These are phyloP conservation scores for Boletus speciosus DNA, from an alignment of 768 basidiomycete genomes.

Conservation along the genomic window DNA sequence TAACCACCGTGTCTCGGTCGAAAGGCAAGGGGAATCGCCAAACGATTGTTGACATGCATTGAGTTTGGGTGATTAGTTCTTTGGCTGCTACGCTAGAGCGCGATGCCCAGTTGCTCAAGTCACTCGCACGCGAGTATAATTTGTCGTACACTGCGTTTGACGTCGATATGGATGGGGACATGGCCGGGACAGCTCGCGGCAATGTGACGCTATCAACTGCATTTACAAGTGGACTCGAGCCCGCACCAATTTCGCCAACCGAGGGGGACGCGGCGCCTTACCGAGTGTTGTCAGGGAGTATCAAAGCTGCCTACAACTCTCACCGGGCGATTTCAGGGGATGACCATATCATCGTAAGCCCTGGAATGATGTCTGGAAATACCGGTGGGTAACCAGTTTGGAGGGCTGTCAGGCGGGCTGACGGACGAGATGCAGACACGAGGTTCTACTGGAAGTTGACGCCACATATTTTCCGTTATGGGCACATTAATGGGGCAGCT, in stretches of 20 bases:
- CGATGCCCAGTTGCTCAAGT: constrained; percentile 40
- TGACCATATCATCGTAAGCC: constrained; percentile 38
- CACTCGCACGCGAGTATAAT: constrained; percentile 51
- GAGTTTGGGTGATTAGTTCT: constrained; percentile 20
- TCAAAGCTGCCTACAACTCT: constrained; percentile 56
- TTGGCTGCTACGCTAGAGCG: constrained; percentile 43
- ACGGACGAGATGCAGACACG: constrained; percentile 33
- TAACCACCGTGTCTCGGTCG: constrained; percentile 67
- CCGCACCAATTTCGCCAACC: constrained; percentile 60
- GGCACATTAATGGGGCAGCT: constrained; percentile 32
- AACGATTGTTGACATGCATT: not conserved
- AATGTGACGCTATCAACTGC: constrained; percentile 49
- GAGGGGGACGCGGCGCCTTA: constrained; percentile 36
- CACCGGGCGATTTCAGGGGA: constrained; percentile 40
- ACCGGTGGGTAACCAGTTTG: constrained; percentile 31
- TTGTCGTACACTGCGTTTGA: constrained; percentile 61
- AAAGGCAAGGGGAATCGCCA: constrained; percentile 39
- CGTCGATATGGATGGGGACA: constrained; percentile 30
- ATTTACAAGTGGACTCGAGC: constrained; percentile 49
- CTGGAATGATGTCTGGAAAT: constrained; percentile 58
- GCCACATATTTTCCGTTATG: constrained; percentile 69
- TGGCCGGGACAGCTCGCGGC: constrained; percentile 38
- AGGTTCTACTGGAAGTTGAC: constrained; percentile 44
- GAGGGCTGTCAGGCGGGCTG: not conserved
- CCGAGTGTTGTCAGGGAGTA: constrained; percentile 56